phyloP scores from a whole-genome alignment of 805 yeast species.

The Ogataea corticis region DNA sequence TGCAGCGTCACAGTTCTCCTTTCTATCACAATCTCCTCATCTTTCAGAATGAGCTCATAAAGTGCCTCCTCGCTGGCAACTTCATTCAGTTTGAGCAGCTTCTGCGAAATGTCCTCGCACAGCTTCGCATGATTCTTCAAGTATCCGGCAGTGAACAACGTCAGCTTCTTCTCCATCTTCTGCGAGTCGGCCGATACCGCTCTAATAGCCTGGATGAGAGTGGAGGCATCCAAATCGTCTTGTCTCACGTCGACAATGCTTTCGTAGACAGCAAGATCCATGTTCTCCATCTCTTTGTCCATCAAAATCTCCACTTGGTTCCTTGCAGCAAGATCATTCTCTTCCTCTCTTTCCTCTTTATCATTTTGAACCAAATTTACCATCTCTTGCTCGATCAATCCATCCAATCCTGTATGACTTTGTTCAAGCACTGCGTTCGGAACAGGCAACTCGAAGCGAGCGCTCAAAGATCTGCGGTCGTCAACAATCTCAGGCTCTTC shows the following conservation, averaged over 20 bases:
- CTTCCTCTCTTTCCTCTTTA: background rate
- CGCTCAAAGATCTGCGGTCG: background rate
- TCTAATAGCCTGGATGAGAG: conserved; percentile 14
- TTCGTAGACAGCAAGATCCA: conserved; percentile 7
- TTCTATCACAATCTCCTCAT: conserved; percentile 14
- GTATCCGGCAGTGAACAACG: conserved; percentile 35
- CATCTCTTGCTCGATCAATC: conserved; percentile 4
- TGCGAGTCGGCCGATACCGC: conserved; percentile 24
- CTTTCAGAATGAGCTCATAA: conserved; percentile 8
- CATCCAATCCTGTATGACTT: too few relatives aligned
- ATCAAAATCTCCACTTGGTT: background rate
- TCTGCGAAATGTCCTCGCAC: conserved; percentile 11
- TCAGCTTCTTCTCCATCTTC: conserved; percentile 33
- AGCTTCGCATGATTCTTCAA: conserved; percentile 25
- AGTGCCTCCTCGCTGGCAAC: conserved; percentile 12
- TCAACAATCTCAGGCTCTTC: too few relatives aligned
- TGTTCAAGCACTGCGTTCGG: too few relatives aligned
- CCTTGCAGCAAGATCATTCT: background rate
- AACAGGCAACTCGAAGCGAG: background rate
- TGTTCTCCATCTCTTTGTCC: conserved; percentile 4
- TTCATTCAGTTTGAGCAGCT: conserved; percentile 9
- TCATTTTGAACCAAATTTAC: conserved; percentile 6
- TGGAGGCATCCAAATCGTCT: conserved; percentile 19
- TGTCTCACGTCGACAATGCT: conserved; percentile 7
- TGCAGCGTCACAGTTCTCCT: conserved; percentile 9